These are phyloP conservation scores for Aethionema arabicum DNA, from an alignment of 345 rosid species.

Conservation along the genomic window DNA sequence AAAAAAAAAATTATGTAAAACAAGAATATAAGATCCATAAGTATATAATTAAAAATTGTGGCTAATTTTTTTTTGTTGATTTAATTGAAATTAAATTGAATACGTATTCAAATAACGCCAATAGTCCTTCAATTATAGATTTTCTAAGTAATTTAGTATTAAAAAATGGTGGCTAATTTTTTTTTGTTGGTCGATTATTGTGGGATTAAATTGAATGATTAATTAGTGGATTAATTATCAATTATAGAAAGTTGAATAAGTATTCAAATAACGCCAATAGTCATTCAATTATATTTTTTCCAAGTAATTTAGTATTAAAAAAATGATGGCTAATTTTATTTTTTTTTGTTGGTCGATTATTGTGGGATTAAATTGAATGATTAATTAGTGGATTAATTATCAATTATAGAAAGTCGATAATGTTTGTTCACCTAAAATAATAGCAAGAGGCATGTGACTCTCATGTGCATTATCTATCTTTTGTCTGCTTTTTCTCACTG, in stretches of 20 bases:
- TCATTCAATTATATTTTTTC: too few relatives aligned
- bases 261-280: too few relatives aligned
- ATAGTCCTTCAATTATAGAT: too few relatives aligned
- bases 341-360: too few relatives aligned
- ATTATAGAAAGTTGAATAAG: too few relatives aligned
- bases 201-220: conserved; percentile 12
- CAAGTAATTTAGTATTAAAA: background rate
- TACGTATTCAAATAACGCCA: too few relatives aligned
- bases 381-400: conserved; percentile 30
- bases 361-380: conserved; percentile 5
- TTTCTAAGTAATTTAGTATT: background rate
- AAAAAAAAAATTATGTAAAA: too few relatives aligned
- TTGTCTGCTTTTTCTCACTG: conserved; percentile 1
- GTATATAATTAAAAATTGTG: too few relatives aligned
- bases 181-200: too few relatives aligned
- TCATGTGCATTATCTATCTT: conserved; percentile 31
- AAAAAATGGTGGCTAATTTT: conserved; percentile 6
- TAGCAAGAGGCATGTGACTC: conserved; percentile 34
- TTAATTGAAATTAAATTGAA: too few relatives aligned
- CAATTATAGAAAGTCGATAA: conserved; percentile 35
- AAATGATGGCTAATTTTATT: conserved; percentile 10
- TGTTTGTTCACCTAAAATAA: conserved; percentile 34
- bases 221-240: conserved; percentile 30
- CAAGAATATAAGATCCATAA: too few relatives aligned
- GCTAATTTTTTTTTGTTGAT: too few relatives aligned